A percentile compares a stretch with the other conserved stretches of the same genome.
Conservation (phyloP, 805 yeast genomes). For the Candida nanaspora region DNA sequence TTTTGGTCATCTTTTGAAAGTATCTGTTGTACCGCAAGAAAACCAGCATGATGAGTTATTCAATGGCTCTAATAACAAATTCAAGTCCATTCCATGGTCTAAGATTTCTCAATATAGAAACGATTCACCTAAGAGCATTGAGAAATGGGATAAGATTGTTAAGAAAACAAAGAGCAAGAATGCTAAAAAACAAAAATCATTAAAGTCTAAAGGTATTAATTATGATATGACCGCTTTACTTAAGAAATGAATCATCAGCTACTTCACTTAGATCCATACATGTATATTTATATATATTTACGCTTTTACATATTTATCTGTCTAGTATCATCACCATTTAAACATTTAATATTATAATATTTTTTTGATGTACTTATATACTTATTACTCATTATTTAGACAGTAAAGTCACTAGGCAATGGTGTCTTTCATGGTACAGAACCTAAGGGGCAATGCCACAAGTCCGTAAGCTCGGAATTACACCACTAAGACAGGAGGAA, state of each 20-base stretch:
- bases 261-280: neutral
- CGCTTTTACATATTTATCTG: no score
- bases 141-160: constrained; percentile 49
- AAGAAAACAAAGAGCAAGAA: constrained; percentile 35
- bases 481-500: no score
- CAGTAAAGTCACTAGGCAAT: no score
- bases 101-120: constrained; percentile 44
- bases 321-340: no score
- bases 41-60: constrained; percentile 52
- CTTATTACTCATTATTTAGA: no score
- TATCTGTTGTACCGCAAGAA: constrained; percentile 46
- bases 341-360: no score
- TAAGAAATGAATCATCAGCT: neutral
- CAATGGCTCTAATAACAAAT: constrained; percentile 46
- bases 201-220: constrained; percentile 54
- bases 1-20: constrained; percentile 78
- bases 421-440: no score
- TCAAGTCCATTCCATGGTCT: constrained; percentile 53
- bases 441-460: no score
- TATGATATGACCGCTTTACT: constrained; percentile 23
- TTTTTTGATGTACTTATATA: no score
- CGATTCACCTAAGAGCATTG: constrained; percentile 51
- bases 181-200: constrained; percentile 37
- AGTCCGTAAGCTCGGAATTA: no score
- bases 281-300: neutral